phyloP scores from a whole-genome alignment of 2,329 filamentous ascomycete genomes.

The Colletotrichum navitas region DNA sequence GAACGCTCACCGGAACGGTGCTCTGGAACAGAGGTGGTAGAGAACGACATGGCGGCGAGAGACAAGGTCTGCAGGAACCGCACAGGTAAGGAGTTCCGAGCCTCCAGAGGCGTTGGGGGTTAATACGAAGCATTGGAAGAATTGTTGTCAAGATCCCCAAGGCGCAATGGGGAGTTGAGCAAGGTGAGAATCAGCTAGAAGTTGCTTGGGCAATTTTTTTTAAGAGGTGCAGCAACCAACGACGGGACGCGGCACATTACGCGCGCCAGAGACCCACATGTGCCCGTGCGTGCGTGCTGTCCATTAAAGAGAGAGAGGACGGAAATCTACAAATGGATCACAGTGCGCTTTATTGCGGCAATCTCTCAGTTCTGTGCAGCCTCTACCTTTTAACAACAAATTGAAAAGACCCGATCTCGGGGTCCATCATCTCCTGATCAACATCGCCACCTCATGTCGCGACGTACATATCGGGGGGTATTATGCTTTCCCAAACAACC shows the following conservation, averaged over 20 bases:
- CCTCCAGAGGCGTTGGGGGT: conserved; percentile 46
- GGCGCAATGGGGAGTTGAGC: conserved; percentile 19
- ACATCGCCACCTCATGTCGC: conserved; percentile 19
- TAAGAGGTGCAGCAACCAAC: neutral
- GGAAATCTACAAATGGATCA: neutral
- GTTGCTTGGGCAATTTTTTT: conserved; percentile 21
- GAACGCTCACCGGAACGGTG: conserved; percentile 11
- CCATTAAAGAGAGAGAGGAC: neutral
- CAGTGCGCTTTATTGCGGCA: neutral
- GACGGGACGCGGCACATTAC: conserved; percentile 14
- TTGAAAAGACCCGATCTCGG: neutral
- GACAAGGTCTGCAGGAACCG: conserved; percentile 44
- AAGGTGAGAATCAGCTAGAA: neutral
- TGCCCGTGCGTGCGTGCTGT: conserved; percentile 3
- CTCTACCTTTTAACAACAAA: neutral
- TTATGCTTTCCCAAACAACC: conserved; percentile 40
- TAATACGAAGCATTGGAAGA: conserved; percentile 52
- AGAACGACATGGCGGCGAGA: conserved; percentile 21
- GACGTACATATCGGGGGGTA: conserved; percentile 29
- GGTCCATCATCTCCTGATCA: conserved; percentile 8
- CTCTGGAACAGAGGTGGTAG: conserved; percentile 8
- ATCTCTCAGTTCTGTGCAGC: neutral
- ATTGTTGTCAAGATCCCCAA: conserved; percentile 17
- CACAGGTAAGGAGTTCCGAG: conserved; percentile 48
- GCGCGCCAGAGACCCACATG: conserved; percentile 24